Conservation (phyloP, 257 asterid genomes). For the Solanum virginianum region DNA sequence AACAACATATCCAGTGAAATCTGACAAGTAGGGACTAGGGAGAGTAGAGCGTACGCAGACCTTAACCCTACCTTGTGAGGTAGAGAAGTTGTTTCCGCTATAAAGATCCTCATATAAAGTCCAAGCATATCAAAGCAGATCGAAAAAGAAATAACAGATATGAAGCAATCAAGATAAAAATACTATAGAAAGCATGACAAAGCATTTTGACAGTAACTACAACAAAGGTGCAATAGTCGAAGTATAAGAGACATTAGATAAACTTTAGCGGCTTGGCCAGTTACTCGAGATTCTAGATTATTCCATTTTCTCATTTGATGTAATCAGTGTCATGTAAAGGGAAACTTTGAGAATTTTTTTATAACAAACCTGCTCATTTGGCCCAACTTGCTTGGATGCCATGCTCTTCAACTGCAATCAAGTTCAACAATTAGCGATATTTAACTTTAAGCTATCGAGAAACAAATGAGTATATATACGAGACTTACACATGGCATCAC, state of each 20-base stretch:
- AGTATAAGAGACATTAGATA: neutral
- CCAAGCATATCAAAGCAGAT: neutral
- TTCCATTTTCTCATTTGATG: no score
- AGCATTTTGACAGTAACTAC: neutral
- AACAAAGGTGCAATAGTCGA: neutral
- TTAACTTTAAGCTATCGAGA: neutral
- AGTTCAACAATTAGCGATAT: neutral
- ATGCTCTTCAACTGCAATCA: slow-evolving; percentile 64
- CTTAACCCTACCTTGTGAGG: neutral
- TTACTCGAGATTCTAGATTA: no score
- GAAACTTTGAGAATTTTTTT: neutral
- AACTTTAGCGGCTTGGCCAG: no score
- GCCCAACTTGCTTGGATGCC: slow-evolving; percentile 85
- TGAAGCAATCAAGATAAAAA: neutral
- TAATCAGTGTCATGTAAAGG: neutral
- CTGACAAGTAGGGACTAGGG: neutral
- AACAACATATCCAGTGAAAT: neutral
- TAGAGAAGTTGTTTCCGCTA: neutral
- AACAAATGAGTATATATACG: neutral
- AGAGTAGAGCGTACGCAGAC: neutral
- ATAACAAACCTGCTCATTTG: slow-evolving; percentile 54
- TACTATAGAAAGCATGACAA: neutral
- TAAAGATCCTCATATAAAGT: neutral
- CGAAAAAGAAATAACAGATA: neutral
- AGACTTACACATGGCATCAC: slow-evolving; percentile 70